Base-by-base conservation (phyloP, 1,284 basidiomycete species). In the Mycena sp. region DNA sequence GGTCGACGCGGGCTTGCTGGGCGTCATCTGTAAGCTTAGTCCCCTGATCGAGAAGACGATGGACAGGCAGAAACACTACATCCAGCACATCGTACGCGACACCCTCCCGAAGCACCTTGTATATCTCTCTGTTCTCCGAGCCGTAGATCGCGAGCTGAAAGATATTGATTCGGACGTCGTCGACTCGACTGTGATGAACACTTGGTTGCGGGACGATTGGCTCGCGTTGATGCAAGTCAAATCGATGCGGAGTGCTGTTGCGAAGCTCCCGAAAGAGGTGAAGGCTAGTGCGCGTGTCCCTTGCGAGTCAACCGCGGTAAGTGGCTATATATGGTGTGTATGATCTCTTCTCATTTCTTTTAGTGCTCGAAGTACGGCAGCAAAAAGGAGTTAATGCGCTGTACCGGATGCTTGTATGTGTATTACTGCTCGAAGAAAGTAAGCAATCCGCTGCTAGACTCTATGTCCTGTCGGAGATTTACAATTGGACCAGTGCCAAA, bases 401-500 rank as follows among this genome's bases (percentile, higher is more conserved):
- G 61, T 26, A 45, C 48, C n/a, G 61, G 61, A 4, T 63, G 61
- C 21, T 14, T 63, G 6, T 23, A 40, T 12, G 48, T 51, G n/a
- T 63, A 57, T 17, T 63, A 63, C 49, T 63, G 60, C 40, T 63
- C 54, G 26, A 63, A 58, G 49, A 28, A 56, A 40, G n/a, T n/a
- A n/a, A n/a, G n/a, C n/a, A n/a, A n/a, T n/a, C n/a, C n/a, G n/a
- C n/a, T n/a, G n/a, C n/a, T n/a, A n/a, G n/a, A n/a, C n/a, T n/a
- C n/a, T n/a, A n/a, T n/a, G n/a, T n/a, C n/a, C n/a, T n/a, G n/a
- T n/a, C n/a, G n/a, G n/a, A n/a, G n/a, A n/a, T n/a, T n/a, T n/a
- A n/a, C n/a, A n/a, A n/a, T n/a, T n/a, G n/a, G n/a, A n/a, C n/a
- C n/a, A n/a, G n/a, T 63, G 61, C 30, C 54, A 63, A 29, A 56